phyloP scores from a whole-genome alignment of 2,329 filamentous ascomycete species.

The Leptographium procerum region DNA sequence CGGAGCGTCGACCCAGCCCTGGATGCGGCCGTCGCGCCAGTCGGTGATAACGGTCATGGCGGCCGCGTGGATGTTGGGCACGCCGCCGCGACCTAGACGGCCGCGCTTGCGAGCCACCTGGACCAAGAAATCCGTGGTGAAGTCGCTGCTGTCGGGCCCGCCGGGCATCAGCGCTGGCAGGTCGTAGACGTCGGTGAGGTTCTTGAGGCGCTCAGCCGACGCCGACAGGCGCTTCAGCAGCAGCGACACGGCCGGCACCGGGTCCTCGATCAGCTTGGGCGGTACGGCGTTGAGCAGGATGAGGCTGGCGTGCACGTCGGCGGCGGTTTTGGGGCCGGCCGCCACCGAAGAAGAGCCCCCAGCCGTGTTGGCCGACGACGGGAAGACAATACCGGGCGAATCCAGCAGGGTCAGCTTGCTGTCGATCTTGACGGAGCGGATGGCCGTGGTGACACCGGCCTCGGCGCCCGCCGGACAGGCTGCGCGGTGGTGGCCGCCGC shows the following conservation, averaged over 20 bases:
- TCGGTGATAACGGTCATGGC: slow-evolving; percentile 93
- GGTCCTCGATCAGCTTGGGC: slow-evolving; percentile 88
- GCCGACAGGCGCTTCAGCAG: slow-evolving; percentile 71
- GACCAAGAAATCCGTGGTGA: slow-evolving; percentile 81
- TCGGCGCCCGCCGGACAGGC: slow-evolving; percentile 85
- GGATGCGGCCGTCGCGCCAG: slow-evolving; percentile 89
- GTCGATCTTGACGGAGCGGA: slow-evolving; percentile 87
- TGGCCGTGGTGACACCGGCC: slow-evolving; percentile 80
- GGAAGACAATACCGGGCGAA: slow-evolving; percentile 91
- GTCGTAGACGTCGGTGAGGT: slow-evolving; percentile 74
- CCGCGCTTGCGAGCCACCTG: slow-evolving; percentile 93
- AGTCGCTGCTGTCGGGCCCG: slow-evolving; percentile 53
- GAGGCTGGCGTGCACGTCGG: slow-evolving; percentile 70
- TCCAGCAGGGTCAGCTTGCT: slow-evolving; percentile 89
- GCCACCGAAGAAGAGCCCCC: slow-evolving; percentile 23
- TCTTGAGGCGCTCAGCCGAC: slow-evolving; percentile 61
- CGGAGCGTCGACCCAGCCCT: slow-evolving; percentile 80
- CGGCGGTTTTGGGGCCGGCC: slow-evolving; percentile 43
- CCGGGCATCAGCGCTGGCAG: slow-evolving; percentile 64
- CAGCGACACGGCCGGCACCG: slow-evolving; percentile 72
- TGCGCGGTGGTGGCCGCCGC: slow-evolving; percentile 38
- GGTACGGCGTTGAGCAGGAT: slow-evolving; percentile 85
- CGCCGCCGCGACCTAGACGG: slow-evolving; percentile 73
- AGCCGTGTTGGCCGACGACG: slow-evolving; percentile 39
- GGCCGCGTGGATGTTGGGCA: slow-evolving; percentile 78